Conservation (phyloP, 2,329 filamentous ascomycete species). For the Davidsoniella eucalypti region DNA sequence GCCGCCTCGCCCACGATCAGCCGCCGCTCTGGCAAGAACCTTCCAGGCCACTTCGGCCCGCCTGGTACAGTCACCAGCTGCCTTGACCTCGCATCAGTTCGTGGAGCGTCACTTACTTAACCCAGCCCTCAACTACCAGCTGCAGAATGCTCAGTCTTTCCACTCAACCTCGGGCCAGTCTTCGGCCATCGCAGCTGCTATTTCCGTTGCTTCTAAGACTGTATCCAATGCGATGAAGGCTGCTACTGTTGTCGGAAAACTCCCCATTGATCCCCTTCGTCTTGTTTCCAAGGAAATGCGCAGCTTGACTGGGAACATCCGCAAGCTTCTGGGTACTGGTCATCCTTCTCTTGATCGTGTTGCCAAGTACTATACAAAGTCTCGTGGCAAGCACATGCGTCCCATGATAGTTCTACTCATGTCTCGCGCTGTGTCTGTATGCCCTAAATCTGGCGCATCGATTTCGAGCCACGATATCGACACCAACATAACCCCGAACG, state of each 20-base stretch:
- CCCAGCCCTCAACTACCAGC: constrained; percentile 10
- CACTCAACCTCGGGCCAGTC: constrained; percentile 29
- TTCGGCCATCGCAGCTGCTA: constrained; percentile 63
- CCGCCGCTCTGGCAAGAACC: constrained; percentile 7
- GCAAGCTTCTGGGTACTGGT: constrained; percentile 80
- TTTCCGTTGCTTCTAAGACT: constrained; percentile 52
- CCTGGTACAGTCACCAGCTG: constrained; percentile 3
- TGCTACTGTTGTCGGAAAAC: constrained; percentile 39
- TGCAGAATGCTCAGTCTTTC: constrained; percentile 19
- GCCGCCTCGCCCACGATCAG: constrained; percentile 8
- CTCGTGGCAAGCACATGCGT: constrained; percentile 91
- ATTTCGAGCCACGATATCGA: constrained; percentile 31
- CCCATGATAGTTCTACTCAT: constrained; percentile 91
- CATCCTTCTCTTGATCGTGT: constrained; percentile 89
- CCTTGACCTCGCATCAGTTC: constrained; percentile 6
- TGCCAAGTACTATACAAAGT: constrained; percentile 95
- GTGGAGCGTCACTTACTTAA: constrained; percentile 8
- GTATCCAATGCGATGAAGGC: constrained; percentile 50
- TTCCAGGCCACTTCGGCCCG: neutral
- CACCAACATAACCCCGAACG: constrained; percentile 35
- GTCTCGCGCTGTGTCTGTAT: constrained; percentile 77
- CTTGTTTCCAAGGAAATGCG: constrained; percentile 95
- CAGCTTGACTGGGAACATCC: constrained; percentile 83
- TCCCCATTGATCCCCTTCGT: constrained; percentile 73
- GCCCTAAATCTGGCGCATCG: constrained; percentile 35